A percentile compares a stretch with the other conserved stretches of the same genome.
Evolutionary conservation across 1,139 yeast species (phyloP).

Genomic region (Yamadazyma spencermartinsiae): DNA sequence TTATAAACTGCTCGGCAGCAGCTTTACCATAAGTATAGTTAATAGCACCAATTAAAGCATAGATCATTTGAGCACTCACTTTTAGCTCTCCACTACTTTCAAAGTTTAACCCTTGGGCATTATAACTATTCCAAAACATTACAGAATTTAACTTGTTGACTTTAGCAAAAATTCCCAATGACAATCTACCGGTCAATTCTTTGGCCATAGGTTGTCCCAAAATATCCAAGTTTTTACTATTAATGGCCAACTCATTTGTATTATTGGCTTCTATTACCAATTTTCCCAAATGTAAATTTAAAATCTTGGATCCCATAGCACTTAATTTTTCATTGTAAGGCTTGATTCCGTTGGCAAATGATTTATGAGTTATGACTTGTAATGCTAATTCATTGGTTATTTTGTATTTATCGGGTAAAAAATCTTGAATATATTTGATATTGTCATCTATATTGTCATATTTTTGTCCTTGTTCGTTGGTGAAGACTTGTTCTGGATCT

Average conservation of each 20-base stretch:
- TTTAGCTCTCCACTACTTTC: constrained; percentile 52
- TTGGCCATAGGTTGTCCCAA: constrained; percentile 59
- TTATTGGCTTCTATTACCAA: constrained; percentile 40
- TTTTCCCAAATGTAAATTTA: constrained; percentile 60
- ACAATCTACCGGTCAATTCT: constrained; percentile 49
- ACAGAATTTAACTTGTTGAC: constrained; percentile 47
- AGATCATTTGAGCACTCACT: constrained; percentile 68
- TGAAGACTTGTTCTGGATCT: constrained; percentile 65
- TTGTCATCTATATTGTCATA: constrained; percentile 59
- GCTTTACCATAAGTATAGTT: constrained; percentile 65
- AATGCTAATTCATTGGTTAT: constrained; percentile 58
- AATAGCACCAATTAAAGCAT: constrained; percentile 82
- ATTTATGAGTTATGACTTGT: constrained; percentile 87
- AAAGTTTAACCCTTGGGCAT: constrained; percentile 49
- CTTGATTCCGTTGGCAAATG: constrained; percentile 86
- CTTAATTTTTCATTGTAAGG: constrained; percentile 88
- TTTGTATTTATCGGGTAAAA: constrained; percentile 43
- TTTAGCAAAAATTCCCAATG: constrained; percentile 56
- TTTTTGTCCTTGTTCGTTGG: constrained; percentile 57
- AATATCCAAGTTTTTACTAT: constrained; percentile 61
- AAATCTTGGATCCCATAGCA: constrained; percentile 72
- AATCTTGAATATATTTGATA: constrained; percentile 46
- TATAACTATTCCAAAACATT: constrained; percentile 74
- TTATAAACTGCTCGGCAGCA: constrained; percentile 56
- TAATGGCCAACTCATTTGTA: constrained; percentile 38